Evolutionary conservation across 495 filamentous ascomycete species (phyloP).

Genomic region (Hypoxylon trugodes): DNA sequence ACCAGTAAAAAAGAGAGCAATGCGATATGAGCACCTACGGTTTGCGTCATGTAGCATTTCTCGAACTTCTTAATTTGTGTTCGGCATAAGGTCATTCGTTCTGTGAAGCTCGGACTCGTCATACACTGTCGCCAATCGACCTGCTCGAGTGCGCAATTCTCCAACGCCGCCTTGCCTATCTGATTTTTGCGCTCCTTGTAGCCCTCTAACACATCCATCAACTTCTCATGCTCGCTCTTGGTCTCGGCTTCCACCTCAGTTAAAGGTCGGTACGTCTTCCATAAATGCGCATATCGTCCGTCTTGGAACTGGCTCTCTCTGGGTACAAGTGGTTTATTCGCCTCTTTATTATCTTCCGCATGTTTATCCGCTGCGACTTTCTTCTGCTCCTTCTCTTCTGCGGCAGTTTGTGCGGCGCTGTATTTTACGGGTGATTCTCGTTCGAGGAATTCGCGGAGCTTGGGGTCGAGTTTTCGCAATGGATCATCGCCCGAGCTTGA

Average conservation of each 20-base stretch:
- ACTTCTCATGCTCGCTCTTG: slow-evolving; percentile 76
- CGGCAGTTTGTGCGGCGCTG: slow-evolving; percentile 41
- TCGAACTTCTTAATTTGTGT: slow-evolving; percentile 74
- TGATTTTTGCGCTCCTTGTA: slow-evolving; percentile 82
- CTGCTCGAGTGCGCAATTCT: slow-evolving; percentile 93
- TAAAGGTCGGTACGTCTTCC: slow-evolving; percentile 83
- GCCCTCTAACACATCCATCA: slow-evolving; percentile 77
- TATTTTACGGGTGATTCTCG: slow-evolving; percentile 84
- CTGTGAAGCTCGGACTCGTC: slow-evolving; percentile 64
- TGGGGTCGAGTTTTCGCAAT: slow-evolving; percentile 82
- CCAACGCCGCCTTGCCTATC: slow-evolving; percentile 83
- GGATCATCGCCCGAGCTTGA: slow-evolving; percentile 66
- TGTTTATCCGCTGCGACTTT: too few relatives aligned
- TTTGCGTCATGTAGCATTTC: slow-evolving; percentile 83
- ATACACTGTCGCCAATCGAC: slow-evolving; percentile 79
- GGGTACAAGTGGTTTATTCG: slow-evolving; percentile 36
- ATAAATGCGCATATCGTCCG: slow-evolving; percentile 92
- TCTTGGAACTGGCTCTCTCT: slow-evolving; percentile 64
- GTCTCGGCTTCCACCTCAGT: slow-evolving; percentile 65
- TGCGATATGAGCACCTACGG: slow-evolving; percentile 58
- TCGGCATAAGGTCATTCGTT: slow-evolving; percentile 76
- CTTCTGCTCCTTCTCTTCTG: slow-evolving; percentile 2
- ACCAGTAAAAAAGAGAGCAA: background rate
- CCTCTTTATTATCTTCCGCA: background rate
- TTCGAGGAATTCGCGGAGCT: slow-evolving; percentile 82